Evolutionary conservation across 768 basidiomycete genomes (phyloP), one percentile per base, ranked within the genome.

Genomic region (Auriscalpium orientale): DNA sequence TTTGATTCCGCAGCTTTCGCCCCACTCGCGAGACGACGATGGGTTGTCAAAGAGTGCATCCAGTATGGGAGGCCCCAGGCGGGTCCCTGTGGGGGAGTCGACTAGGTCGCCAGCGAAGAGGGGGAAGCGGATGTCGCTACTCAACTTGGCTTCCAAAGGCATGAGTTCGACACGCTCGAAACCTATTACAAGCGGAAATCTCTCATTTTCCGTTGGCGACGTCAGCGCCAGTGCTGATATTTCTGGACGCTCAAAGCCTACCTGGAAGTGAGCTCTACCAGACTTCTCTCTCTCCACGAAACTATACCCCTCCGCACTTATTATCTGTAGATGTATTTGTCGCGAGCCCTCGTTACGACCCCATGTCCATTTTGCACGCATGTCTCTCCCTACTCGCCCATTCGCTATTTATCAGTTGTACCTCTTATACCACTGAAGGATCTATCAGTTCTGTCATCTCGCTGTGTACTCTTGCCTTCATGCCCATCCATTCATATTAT

Each of bases 1-100:
- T 65, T 70, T 90, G 75, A 88, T 92, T 58, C 85, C 85, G n/a
- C 81, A 82, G 59, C 76, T 82, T 49, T 78, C 81, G 15, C 74
- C 78, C 62, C 37, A 71, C 54, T 52, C 51, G 51, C 44, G 55
- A 45, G 43, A 46, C 37, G 46, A 21, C 21, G 22, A 51, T 21
- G 45, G 46, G 18, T 57, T 10, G 58, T 50, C 13, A 63, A 28
- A 58, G 57, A 58, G 62, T 58, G 37, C 54, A 45, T 18, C 55
- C 28, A 2, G 28, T 28, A 28, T 28, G 6, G 35, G 44, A 16
- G 72, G 71, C 28, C 61, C 72, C 62, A 65, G 80, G 58, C 71
- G 84, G 22, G 70, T 78, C 10, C 64, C 79, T 51, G 44, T 76
- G 15, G 52, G 36, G 11, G 54, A 54, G 4, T 62, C 38, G 22